phyloP scores from a whole-genome alignment of 331 rosid species.

The Dryas integrifolia region DNA sequence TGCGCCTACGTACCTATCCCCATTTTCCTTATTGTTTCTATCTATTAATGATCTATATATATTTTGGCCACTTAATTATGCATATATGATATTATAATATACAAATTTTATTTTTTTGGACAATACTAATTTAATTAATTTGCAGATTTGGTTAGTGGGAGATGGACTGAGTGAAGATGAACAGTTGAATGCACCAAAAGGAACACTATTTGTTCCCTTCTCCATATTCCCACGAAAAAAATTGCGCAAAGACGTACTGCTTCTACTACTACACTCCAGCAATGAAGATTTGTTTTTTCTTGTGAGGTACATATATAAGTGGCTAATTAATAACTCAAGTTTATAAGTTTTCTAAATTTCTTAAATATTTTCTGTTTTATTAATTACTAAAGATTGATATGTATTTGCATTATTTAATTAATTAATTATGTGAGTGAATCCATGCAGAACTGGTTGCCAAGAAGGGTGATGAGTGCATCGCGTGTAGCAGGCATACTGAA shows the following conservation, averaged over 20 bases:
- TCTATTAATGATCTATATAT: too few species aligned
- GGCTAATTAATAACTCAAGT: too few species aligned
- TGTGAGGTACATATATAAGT: conserved; percentile 55
- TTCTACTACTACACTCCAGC: conserved; percentile 62
- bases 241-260: conserved; percentile 56
- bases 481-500: background rate
- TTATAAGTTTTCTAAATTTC: too few species aligned
- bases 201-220: conserved; percentile 74
- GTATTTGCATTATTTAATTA: too few species aligned
- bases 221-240: conserved; percentile 65
- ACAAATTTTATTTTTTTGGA: too few species aligned
- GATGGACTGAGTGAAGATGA: conserved; percentile 52
- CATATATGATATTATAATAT: background rate
- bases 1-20: too few species aligned
- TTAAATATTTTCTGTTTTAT: too few species aligned
- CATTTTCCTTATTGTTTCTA: too few species aligned
- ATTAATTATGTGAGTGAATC: too few species aligned
- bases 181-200: conserved; percentile 57
- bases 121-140: background rate
- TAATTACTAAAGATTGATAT: too few species aligned
- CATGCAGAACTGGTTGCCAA: conserved; percentile 36
- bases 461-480: conserved; percentile 38
- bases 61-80: too few species aligned
- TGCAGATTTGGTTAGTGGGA: conserved; percentile 77
- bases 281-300: conserved; percentile 54